Evolutionary conservation across 148 eudicot species (phyloP).

Genomic region (Rhododendron kiyosumense): DNA sequence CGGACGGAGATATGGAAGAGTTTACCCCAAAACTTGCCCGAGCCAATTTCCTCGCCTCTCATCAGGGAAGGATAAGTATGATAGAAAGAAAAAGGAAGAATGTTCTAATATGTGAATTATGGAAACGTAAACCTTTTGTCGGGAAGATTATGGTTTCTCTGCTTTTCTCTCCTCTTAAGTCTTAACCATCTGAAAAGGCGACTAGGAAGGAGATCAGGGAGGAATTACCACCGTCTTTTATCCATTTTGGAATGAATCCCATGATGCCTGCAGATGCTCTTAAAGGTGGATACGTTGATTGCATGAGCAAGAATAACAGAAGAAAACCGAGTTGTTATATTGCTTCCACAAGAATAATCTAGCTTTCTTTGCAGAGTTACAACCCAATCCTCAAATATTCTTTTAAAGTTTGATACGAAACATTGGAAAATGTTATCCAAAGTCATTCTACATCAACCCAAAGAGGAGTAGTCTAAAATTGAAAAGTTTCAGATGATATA

Average conservation of each 20-base stretch:
- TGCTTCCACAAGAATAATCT: neutral
- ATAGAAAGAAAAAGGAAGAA: no score
- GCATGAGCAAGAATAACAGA: constrained; percentile 14
- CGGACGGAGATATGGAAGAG: no score
- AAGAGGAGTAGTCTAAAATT: neutral
- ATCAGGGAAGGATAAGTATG: no score
- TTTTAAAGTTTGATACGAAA: neutral
- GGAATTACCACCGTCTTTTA: constrained; percentile 58
- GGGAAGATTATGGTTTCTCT: neutral
- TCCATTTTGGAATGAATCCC: constrained; percentile 71
- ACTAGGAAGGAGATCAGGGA: constrained; percentile 53
- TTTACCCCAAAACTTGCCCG: no score
- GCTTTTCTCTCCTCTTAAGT: neutral
- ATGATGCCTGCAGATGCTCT: constrained; percentile 79
- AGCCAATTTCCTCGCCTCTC: no score
- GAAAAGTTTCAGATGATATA: neutral
- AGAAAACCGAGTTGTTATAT: neutral
- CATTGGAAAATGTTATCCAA: neutral
- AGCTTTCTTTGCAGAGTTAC: neutral
- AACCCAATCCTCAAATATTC: neutral
- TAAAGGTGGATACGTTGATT: constrained; percentile 87
- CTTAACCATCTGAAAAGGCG: constrained; percentile 14
- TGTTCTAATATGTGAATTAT: no score
- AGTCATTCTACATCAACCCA: neutral
- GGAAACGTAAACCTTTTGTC: neutral